Base-by-base conservation (phyloP, 163 green algal genomes). In the Chlorella variabilis region DNA sequence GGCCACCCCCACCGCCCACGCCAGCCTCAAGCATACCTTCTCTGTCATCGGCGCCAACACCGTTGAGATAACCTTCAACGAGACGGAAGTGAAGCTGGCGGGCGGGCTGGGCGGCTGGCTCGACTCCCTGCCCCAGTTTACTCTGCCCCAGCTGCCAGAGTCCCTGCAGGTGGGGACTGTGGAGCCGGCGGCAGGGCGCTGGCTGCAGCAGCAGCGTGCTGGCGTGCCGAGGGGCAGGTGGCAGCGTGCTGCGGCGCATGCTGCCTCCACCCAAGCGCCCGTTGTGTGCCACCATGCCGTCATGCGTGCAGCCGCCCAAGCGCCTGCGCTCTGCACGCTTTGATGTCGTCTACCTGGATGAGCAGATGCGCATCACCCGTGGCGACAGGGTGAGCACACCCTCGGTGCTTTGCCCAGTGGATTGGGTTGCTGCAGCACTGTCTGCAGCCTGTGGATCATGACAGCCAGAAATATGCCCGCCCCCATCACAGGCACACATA, bases 301-400 rank as follows among this genome's bases (percentile, higher is more conserved):
- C n/a, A n/a, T n/a, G n/a, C n/a, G 2, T 38, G 56, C 56, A 80
- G 73, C 6, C 73, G 4, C 21, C 56, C 36, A 70, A 70, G 51
- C 7, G 17, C 25, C 21, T 70, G 54, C 73, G 73, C 36, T 80
- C 77, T 21, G 85, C 86, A 3, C 81, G 73, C 23, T 93, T 92
- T 77, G 89, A 93, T 63, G 83, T 88, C 0, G 38, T 88, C 0
- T 93, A 68, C 65, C 71, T 93, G 54, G 88, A 92, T 42, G 69
- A 83, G 11, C 80, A 87, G 21, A 45, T 92, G 79, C 81, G 89
- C 41, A 86, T 93, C 54, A 89, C 84, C 13, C 75, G 89, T 4
- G 89, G 89, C 49, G 86, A 81, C 75, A 59, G 59, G 59, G 75
- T 81, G 75, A 54, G 36, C n/a, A n/a, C n/a, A n/a, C n/a, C n/a